Evolutionary conservation across 176 grass and related monocot genomes (phyloP).

Genomic region (Oryza glaberrima): DNA sequence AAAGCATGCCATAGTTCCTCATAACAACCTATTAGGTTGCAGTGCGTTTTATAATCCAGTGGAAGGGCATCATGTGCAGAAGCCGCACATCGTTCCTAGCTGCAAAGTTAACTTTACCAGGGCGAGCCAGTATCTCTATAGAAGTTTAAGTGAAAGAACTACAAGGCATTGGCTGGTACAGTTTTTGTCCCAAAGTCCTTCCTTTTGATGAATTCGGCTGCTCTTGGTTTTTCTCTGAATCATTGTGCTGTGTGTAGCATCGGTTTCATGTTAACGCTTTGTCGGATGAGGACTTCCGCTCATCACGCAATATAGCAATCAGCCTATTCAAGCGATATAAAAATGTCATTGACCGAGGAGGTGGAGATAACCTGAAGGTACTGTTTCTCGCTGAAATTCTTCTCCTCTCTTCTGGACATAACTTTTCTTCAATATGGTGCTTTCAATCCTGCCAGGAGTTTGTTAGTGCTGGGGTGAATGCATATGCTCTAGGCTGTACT

Average conservation of each 20-base stretch:
- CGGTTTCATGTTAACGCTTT: conserved; percentile 81
- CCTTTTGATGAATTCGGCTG: conserved; percentile 18
- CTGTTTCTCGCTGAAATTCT: conserved; percentile 33
- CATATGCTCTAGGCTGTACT: conserved; percentile 92
- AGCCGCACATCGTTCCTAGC: conserved; percentile 45
- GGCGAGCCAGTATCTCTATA: conserved; percentile 51
- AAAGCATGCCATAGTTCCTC: background rate
- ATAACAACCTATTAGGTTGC: conserved; percentile 35
- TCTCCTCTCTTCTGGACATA: conserved; percentile 4
- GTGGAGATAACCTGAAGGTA: conserved; percentile 87
- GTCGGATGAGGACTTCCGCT: conserved; percentile 79
- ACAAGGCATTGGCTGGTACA: conserved; percentile 66
- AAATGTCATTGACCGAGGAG: conserved; percentile 80
- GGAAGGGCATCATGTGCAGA: conserved; percentile 51
- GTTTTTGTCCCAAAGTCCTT: conserved; percentile 8
- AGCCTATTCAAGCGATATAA: conserved; percentile 90
- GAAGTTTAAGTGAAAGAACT: conserved; percentile 60
- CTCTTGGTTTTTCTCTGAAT: background rate
- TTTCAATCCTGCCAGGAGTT: conserved; percentile 68
- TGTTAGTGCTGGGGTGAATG: conserved; percentile 82
- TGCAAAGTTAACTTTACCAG: conserved; percentile 56
- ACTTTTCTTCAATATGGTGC: background rate
- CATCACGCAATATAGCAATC: conserved; percentile 79
- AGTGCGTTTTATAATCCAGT: conserved; percentile 43
- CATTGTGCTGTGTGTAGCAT: conserved; percentile 51